Conservation (phyloP, 345 rosid species). For the Adansonia digitata region DNA sequence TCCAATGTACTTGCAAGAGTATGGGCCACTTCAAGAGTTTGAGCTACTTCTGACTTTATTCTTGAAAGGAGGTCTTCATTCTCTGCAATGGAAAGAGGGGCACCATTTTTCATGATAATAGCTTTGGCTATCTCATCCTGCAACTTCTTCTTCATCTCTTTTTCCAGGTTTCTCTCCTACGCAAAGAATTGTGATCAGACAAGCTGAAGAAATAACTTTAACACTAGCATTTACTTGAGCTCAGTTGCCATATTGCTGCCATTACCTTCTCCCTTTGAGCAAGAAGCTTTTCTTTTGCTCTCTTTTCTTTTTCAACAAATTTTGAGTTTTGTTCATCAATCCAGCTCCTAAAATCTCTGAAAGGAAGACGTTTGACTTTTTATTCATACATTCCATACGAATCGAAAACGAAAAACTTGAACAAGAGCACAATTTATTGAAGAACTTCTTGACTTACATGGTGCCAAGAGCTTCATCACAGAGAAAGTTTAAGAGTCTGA, state of each 20-base stretch:
- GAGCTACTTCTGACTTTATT: slow-evolving; percentile 20
- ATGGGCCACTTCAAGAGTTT: slow-evolving; percentile 21
- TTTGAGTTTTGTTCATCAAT: slow-evolving; percentile 12
- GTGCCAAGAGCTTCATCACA: slow-evolving; percentile 53
- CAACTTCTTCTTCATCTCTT: slow-evolving; percentile 18
- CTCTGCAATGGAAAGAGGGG: slow-evolving; percentile 16
- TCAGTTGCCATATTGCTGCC: background rate
- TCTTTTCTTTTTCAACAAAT: slow-evolving; percentile 14
- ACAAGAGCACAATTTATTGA: background rate
- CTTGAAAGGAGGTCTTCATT: slow-evolving; percentile 17
- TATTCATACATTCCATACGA: background rate
- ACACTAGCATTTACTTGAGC: background rate
- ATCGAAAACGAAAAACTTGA: background rate
- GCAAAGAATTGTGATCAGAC: background rate
- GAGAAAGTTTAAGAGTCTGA: slow-evolving; percentile 41
- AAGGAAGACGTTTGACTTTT: background rate
- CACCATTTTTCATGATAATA: slow-evolving; percentile 15
- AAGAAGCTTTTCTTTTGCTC: background rate
- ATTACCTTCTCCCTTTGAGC: slow-evolving; percentile 18
- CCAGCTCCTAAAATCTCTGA: slow-evolving; percentile 20
- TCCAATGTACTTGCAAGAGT: slow-evolving; percentile 20
- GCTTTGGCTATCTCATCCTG: slow-evolving; percentile 21
- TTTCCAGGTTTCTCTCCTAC: slow-evolving; percentile 18
- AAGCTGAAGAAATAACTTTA: background rate
- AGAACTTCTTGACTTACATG: slow-evolving; percentile 16